Conservation (phyloP, 1,284 basidiomycete genomes). For the Ceratobasidium sp. region DNA sequence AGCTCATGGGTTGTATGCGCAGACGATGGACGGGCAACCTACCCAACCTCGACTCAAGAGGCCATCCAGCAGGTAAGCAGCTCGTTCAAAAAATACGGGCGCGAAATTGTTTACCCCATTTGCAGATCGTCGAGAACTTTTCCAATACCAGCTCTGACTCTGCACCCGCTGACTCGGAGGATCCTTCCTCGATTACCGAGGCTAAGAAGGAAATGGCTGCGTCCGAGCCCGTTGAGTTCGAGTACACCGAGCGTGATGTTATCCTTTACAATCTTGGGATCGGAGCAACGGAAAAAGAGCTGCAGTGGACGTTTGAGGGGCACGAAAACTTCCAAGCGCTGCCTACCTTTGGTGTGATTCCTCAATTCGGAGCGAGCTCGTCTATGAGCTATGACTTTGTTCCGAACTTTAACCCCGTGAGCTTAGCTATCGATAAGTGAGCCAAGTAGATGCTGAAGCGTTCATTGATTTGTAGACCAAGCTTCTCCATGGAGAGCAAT, state of each 20-base stretch:
- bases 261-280: slow-evolving; percentile 97
- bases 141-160: slow-evolving; percentile 66
- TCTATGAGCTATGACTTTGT: slow-evolving; percentile 84
- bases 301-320: slow-evolving; percentile 93
- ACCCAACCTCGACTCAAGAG: slow-evolving; percentile 81
- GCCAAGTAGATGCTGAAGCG: not conserved
- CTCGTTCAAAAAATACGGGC: too few species aligned
- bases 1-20: slow-evolving; percentile 26
- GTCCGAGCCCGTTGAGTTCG: slow-evolving; percentile 71
- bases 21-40: slow-evolving; percentile 83
- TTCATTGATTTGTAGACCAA: slow-evolving; percentile 73
- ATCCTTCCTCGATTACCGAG: slow-evolving; percentile 84
- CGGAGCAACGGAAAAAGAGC: slow-evolving; percentile 94
- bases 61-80: slow-evolving; percentile 74
- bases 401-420: slow-evolving; percentile 93
- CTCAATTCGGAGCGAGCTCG: slow-evolving; percentile 85
- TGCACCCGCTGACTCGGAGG: slow-evolving; percentile 68
- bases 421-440: slow-evolving; percentile 9
- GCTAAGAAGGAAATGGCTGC: slow-evolving; percentile 76
- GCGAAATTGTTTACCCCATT: not conserved
- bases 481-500: slow-evolving; percentile 98
- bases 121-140: slow-evolving; percentile 84
- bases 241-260: slow-evolving; percentile 90
- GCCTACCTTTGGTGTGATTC: slow-evolving; percentile 96
- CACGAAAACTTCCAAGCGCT: slow-evolving; percentile 88